Evolutionary conservation across 495 filamentous ascomycete species (phyloP).

Genomic region (Eremomyces bilateralis): DNA sequence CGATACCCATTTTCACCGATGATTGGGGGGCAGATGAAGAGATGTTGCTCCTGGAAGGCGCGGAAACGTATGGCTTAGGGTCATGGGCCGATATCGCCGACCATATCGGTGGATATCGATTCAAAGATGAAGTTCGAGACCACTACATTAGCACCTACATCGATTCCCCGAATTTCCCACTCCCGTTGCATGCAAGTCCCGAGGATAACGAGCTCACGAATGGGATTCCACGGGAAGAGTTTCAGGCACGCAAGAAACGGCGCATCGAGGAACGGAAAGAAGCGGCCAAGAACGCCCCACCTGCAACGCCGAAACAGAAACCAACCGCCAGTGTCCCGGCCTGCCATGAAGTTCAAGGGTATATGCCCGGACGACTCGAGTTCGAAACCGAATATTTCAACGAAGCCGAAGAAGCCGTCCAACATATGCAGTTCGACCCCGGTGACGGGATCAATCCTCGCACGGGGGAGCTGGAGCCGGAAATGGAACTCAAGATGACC

Average conservation of each 20-base stretch:
- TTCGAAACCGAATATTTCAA: conserved; percentile 97
- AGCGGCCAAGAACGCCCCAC: conserved; percentile 59
- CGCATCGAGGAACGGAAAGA: conserved; percentile 87
- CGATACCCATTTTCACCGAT: conserved; percentile 79
- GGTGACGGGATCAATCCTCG: conserved; percentile 71
- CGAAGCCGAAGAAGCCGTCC: conserved; percentile 93
- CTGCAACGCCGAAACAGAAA: conserved; percentile 78
- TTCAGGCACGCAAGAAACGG: conserved; percentile 82
- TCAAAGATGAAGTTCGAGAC: conserved; percentile 83
- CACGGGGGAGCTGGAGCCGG: conserved; percentile 70
- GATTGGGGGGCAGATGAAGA: conserved; percentile 99
- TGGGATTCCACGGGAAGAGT: conserved; percentile 68
- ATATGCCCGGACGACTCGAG: conserved; percentile 93
- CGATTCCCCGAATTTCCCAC: conserved; percentile 58
- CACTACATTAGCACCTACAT: conserved; percentile 84
- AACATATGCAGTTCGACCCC: conserved; percentile 94
- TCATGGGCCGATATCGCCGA: conserved; percentile 97
- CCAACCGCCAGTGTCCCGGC: conserved; percentile 82
- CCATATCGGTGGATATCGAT: conserved; percentile 85
- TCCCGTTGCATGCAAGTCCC: conserved; percentile 66
- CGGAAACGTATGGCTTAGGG: conserved; percentile 91
- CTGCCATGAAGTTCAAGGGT: conserved; percentile 94
- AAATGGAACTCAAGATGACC: conserved; percentile 91
- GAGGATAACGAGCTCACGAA: conserved; percentile 55
- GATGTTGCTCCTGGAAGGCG: conserved; percentile 72